These are phyloP conservation scores for Fraxinus latifolia DNA, from an alignment of 305 asterid genomes.

Conservation along the genomic window DNA sequence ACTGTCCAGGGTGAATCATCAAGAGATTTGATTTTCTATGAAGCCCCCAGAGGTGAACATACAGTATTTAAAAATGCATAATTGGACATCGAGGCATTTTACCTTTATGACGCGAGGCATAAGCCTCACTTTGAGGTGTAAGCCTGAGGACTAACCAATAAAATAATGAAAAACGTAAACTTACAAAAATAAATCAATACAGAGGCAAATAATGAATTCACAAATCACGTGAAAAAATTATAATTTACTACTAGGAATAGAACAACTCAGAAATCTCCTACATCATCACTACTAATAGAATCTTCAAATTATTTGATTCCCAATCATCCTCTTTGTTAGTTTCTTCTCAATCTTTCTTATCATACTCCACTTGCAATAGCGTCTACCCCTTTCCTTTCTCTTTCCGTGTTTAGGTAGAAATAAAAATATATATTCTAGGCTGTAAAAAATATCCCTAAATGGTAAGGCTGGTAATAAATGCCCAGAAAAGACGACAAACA, in stretches of 20 bases:
- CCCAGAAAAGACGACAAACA: neutral
- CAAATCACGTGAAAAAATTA: neutral
- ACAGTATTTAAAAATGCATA: neutral
- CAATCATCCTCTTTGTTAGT: neutral
- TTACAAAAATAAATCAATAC: neutral
- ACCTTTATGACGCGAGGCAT: neutral
- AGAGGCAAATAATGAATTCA: neutral
- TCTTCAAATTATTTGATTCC: neutral
- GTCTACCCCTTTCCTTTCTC: neutral
- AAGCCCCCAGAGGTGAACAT: neutral
- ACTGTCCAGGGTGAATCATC: neutral
- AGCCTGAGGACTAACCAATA: neutral
- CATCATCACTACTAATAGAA: neutral
- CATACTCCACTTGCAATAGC: neutral
- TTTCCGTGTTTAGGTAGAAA: neutral
- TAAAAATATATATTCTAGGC: neutral
- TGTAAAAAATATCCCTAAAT: neutral
- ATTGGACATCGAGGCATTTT: neutral
- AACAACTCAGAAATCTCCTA: neutral
- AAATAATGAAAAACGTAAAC: neutral
- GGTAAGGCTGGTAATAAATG: neutral
- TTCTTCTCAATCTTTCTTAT: neutral
- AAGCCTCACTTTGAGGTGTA: neutral
- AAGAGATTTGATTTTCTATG: neutral
- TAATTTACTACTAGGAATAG: neutral